Evolutionary conservation across 192 early-diverging fungal species (phyloP).

Genomic region (Borealophlyctis nickersoniae): DNA sequence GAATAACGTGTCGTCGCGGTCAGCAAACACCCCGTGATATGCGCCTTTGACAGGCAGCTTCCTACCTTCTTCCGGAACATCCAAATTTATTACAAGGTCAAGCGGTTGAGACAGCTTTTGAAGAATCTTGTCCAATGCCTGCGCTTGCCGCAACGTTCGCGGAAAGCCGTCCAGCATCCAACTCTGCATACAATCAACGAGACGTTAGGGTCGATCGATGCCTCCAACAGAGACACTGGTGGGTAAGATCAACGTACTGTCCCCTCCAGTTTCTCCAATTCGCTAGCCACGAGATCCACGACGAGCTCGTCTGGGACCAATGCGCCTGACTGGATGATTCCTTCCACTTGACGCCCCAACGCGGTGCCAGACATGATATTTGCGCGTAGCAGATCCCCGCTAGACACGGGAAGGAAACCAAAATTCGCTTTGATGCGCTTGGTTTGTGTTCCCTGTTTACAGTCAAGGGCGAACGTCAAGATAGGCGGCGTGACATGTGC

Average conservation of each 20-base stretch:
- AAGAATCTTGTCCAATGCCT: conserved; percentile 63
- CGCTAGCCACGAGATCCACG: conserved; percentile 57
- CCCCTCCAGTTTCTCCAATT: conserved; percentile 48
- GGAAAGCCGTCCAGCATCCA: conserved; percentile 93
- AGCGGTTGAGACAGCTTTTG: conserved; percentile 56
- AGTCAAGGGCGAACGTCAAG: background rate
- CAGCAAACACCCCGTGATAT: background rate
- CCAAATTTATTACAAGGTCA: conserved; percentile 83
- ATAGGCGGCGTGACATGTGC: no score
- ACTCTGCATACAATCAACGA: conserved; percentile 29
- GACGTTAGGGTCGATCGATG: background rate
- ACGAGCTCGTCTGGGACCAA: conserved; percentile 76
- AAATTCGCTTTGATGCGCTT: conserved; percentile 68
- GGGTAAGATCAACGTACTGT: conserved; percentile 15
- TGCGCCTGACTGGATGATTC: conserved; percentile 39
- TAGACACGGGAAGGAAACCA: conserved; percentile 67
- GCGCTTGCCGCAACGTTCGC: conserved; percentile 78
- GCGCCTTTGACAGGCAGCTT: no score
- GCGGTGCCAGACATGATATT: conserved; percentile 69
- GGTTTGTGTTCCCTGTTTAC: conserved; percentile 83
- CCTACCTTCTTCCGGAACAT: conserved; percentile 69
- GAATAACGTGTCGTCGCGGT: no score
- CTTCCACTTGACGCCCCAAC: conserved; percentile 46
- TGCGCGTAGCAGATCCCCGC: conserved; percentile 81
- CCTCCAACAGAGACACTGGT: background rate